phyloP scores from a whole-genome alignment of 164 flowering plant genomes.

The Annona squamosa region DNA sequence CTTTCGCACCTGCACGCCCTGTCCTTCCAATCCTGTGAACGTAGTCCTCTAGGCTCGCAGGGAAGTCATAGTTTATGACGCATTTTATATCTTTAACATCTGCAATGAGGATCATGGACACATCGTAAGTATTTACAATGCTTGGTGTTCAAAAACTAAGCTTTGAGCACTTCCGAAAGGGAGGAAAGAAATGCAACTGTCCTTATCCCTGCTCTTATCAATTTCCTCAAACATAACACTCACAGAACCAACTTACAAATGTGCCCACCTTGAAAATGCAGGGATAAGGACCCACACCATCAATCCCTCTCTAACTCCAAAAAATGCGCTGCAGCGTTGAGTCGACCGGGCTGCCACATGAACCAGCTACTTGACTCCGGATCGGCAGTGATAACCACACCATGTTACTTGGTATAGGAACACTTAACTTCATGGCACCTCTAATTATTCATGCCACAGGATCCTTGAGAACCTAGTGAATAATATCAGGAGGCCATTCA shows the following conservation, averaged over 20 bases:
- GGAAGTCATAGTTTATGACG: constrained; percentile 94
- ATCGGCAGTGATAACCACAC: constrained; percentile 45
- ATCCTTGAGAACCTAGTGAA: constrained; percentile 1
- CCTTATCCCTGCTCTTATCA: constrained; percentile 86
- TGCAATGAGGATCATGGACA: constrained; percentile 25
- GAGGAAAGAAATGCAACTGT: constrained; percentile 22
- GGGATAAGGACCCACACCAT: constrained; percentile 88
- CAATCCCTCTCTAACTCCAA: constrained; percentile 34
- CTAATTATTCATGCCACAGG: constrained; percentile 4
- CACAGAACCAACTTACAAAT: constrained; percentile 60
- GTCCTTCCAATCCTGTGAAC: constrained; percentile 98
- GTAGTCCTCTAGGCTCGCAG: constrained; percentile 90
- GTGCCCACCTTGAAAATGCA: constrained; percentile 92
- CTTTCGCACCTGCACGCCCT: constrained; percentile 96
- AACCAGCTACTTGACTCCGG: constrained; percentile 84
- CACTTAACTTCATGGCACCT: constrained; percentile 17
- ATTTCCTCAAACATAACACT: constrained; percentile 44
- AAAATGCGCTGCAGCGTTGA: constrained; percentile 30
- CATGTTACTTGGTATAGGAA: constrained; percentile 36
- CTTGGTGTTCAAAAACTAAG: neutral
- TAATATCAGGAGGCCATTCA: too few species aligned
- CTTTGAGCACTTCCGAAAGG: neutral
- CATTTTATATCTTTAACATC: constrained; percentile 99
- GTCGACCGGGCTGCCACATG: constrained; percentile 89
- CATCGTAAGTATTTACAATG: neutral